Percentiles rank a stretch among this genome's conserved stretches.
phyloP scores from a whole-genome alignment of 75 land plant genomes.

The Pinus taeda region DNA sequence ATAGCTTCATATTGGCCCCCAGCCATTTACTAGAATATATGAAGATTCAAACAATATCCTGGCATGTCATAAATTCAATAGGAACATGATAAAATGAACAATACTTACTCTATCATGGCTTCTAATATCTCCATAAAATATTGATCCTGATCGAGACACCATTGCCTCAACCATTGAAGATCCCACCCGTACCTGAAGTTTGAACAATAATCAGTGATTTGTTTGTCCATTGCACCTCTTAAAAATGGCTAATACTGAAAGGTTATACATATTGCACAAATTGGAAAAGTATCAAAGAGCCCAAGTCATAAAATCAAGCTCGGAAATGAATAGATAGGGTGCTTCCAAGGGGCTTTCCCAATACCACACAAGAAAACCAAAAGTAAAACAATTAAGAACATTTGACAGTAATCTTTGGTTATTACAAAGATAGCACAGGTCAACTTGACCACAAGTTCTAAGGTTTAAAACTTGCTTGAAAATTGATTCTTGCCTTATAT shows the following conservation, averaged over 20 bases:
- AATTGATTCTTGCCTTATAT: neutral
- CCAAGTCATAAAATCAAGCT: neutral
- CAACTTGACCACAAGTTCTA: too few relatives aligned
- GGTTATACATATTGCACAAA: neutral
- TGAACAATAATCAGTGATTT: neutral
- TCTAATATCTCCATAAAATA: constrained; percentile 89
- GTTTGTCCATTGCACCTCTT: neutral
- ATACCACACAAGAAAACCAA: neutral
- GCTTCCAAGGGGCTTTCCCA: neutral
- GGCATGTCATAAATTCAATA: neutral
- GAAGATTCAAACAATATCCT: neutral
- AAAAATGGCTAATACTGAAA: neutral
- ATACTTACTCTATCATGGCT: constrained; percentile 81
- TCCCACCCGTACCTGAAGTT: constrained; percentile 53
- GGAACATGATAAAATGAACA: neutral
- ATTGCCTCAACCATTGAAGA: constrained; percentile 79
- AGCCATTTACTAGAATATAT: neutral
- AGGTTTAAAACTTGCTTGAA: too few relatives aligned
- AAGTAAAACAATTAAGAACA: neutral
- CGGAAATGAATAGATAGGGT: neutral
- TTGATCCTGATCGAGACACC: constrained; percentile 64
- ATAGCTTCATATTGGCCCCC: neutral
- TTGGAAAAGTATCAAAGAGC: neutral
- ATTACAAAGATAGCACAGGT: too few relatives aligned
- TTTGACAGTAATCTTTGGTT: neutral